Evolutionary conservation across 164 flowering plant genomes (phyloP).

Genomic region (Echeveria elegans): DNA sequence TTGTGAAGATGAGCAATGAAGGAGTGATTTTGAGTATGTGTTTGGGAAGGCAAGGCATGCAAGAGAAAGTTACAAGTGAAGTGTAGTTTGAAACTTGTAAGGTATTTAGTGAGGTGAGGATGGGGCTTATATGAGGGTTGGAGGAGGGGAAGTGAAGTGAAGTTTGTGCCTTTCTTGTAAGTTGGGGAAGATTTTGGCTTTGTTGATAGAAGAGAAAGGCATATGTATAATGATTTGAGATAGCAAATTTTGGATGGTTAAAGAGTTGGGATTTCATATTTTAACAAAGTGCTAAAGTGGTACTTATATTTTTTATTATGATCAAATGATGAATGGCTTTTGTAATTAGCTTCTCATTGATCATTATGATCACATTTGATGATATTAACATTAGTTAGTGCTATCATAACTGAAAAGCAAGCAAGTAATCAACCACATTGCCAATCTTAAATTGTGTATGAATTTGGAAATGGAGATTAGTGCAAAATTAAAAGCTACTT

Average conservation of each 20-base stretch:
- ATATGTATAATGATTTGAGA: conserved; percentile 17
- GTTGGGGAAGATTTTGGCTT: conserved; percentile 24
- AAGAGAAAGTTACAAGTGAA: neutral
- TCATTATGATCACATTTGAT: neutral
- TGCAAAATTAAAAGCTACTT: neutral
- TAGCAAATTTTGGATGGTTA: conserved; percentile 12
- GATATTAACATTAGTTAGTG: neutral
- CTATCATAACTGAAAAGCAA: neutral
- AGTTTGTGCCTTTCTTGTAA: conserved; percentile 31
- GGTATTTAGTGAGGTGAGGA: neutral
- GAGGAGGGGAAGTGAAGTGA: conserved; percentile 2
- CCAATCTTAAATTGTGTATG: neutral
- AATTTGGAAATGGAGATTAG: neutral
- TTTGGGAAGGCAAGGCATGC: neutral
- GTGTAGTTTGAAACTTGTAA: neutral
- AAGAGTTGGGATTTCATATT: conserved; percentile 13
- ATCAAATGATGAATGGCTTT: conserved; percentile 7
- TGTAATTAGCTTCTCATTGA: neutral
- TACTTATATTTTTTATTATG: neutral
- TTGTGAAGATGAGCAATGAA: neutral
- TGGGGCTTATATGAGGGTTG: neutral
- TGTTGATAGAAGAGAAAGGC: conserved; percentile 25
- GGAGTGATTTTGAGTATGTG: neutral
- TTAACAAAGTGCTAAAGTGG: conserved; percentile 4
- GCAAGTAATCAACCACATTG: no score